Conservation (phyloP, 2,329 filamentous ascomycete species). For the Elsinoe arachidis region DNA sequence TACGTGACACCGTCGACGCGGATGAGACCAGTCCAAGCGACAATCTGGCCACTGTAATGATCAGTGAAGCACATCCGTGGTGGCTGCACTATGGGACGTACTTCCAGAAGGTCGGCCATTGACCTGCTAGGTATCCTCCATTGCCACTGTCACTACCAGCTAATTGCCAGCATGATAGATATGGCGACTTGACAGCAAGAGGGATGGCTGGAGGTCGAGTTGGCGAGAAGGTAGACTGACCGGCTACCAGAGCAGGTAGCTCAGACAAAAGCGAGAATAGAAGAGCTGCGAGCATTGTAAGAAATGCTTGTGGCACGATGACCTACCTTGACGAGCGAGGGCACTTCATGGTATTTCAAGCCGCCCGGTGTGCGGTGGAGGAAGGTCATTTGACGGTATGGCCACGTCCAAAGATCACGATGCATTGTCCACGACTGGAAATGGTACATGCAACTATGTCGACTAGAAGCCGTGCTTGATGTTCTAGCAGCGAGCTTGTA, state of each 20-base stretch:
- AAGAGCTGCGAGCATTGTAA: slow-evolving; percentile 7
- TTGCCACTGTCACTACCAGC: slow-evolving; percentile 52
- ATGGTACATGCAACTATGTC: background rate
- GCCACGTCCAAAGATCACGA: background rate
- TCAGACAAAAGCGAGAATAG: slow-evolving; percentile 7
- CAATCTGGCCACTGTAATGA: slow-evolving; percentile 13
- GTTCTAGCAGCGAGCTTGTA: background rate
- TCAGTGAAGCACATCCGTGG: background rate
- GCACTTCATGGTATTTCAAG: background rate
- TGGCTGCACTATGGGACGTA: slow-evolving; percentile 33
- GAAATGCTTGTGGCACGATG: background rate
- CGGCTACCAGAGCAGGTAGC: background rate
- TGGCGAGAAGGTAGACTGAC: slow-evolving; percentile 51
- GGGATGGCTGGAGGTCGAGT: slow-evolving; percentile 60
- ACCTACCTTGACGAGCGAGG: background rate
- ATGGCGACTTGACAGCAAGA: slow-evolving; percentile 65
- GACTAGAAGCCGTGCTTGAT: background rate
- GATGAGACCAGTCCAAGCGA: slow-evolving; percentile 40
- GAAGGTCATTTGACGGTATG: background rate
- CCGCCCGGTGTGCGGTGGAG: background rate
- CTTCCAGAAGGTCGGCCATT: slow-evolving; percentile 64
- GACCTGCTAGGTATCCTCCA: slow-evolving; percentile 57
- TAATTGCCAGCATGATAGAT: slow-evolving; percentile 61
- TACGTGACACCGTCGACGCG: slow-evolving; percentile 56
- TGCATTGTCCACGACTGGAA: background rate